Conservation (phyloP, 768 basidiomycete genomes). For the Leccinum ochraceum region DNA sequence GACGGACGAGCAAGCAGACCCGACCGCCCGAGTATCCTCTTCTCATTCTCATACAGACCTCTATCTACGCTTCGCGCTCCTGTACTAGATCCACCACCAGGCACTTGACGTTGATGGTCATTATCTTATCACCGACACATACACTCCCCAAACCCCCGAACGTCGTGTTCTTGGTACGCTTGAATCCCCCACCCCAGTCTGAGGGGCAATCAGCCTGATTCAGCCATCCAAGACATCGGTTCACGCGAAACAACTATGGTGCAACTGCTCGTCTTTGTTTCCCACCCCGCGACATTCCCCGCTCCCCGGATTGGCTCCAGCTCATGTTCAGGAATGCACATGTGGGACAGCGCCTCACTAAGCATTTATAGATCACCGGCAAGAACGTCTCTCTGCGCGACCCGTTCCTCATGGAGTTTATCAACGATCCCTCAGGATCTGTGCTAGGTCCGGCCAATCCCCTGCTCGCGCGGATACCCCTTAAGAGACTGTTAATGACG, state of each 20-base stretch:
- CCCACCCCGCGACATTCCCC: too few species aligned
- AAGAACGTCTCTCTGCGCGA: slow-evolving; percentile 18
- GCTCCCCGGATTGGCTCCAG: background rate
- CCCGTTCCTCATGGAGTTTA: slow-evolving; percentile 23
- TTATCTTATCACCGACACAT: slow-evolving; percentile 12
- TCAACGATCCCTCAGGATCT: slow-evolving; percentile 3
- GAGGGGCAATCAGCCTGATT: background rate
- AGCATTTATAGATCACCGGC: slow-evolving; percentile 29
- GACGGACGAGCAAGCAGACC: too few species aligned
- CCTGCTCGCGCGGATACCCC: background rate
- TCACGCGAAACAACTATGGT: background rate
- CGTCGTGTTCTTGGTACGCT: slow-evolving; percentile 16
- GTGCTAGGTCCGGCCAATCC: background rate
- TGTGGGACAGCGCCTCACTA: slow-evolving; percentile 12
- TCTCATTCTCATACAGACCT: too few species aligned
- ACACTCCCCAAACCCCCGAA: slow-evolving; percentile 5
- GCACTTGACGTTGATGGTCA: background rate
- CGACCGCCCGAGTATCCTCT: too few species aligned
- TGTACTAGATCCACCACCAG: too few species aligned
- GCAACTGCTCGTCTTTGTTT: too few species aligned
- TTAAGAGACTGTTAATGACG: background rate
- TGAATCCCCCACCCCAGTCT: slow-evolving; percentile 17
- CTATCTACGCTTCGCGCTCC: too few species aligned
- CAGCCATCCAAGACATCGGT: background rate
- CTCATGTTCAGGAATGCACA: slow-evolving; percentile 20